A percentile compares a stretch with the other conserved stretches of the same genome.
phyloP scores from a whole-genome alignment of 306 rosid species.

The Prunus padus region DNA sequence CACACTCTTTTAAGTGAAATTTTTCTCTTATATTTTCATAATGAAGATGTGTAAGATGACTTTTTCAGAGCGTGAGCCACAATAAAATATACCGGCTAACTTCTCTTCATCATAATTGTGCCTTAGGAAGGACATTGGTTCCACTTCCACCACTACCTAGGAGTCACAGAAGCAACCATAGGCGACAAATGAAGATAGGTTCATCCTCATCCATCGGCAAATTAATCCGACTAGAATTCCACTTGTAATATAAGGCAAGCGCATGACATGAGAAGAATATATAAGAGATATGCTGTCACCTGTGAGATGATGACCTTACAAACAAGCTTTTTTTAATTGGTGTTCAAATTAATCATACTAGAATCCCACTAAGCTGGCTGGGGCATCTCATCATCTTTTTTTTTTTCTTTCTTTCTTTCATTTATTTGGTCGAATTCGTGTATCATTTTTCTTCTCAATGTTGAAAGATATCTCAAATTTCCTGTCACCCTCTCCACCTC shows the following conservation, averaged over 20 bases:
- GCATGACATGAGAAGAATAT: background rate
- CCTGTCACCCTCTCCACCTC: too few species aligned
- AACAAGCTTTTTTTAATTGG: too few species aligned
- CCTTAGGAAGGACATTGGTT: background rate
- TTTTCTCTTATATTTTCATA: too few species aligned
- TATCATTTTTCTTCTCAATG: too few species aligned
- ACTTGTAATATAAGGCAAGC: background rate
- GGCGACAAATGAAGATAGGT: background rate
- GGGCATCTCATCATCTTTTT: background rate
- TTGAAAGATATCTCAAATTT: too few species aligned
- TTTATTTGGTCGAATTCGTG: background rate
- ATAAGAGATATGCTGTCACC: background rate
- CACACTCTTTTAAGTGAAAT: too few species aligned
- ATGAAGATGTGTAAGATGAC: too few species aligned
- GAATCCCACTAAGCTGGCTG: background rate
- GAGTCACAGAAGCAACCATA: background rate
- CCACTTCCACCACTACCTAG: background rate
- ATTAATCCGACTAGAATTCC: constrained; percentile 15
- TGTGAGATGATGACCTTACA: too few species aligned
- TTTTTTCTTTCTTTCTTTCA: too few species aligned
- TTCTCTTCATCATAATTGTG: background rate
- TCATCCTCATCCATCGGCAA: background rate
- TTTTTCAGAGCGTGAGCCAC: too few species aligned
- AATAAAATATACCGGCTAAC: too few species aligned
- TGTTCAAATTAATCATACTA: too few species aligned